A percentile compares a stretch with the other conserved stretches of the same genome.
Conservation (phyloP, 805 yeast species). For the Dipodascopsis uninucleata region DNA sequence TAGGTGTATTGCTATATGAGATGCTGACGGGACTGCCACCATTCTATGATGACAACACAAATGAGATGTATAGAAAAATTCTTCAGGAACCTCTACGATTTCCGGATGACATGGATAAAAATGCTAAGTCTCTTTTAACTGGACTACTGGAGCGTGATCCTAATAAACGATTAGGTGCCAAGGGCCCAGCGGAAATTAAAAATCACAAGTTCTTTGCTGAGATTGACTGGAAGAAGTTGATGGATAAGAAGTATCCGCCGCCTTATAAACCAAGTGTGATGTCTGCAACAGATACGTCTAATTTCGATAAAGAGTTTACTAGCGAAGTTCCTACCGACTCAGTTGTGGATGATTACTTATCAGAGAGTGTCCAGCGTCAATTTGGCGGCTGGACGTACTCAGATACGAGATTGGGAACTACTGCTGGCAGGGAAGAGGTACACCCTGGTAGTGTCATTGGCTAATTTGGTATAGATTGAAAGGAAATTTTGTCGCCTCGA, state of each 20-base stretch:
- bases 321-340: constrained; percentile 91
- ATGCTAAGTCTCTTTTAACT: constrained; percentile 75
- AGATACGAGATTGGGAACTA: constrained; percentile 30
- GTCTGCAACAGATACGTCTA: constrained; percentile 76
- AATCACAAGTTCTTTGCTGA: constrained; percentile 76
- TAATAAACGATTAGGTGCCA: constrained; percentile 63
- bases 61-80: constrained; percentile 90
- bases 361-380: constrained; percentile 94
- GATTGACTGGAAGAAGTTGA: constrained; percentile 82
- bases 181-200: constrained; percentile 82
- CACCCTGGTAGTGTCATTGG: constrained; percentile 28
- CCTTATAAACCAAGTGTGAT: constrained; percentile 89
- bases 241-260: constrained; percentile 85
- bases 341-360: constrained; percentile 78
- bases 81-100: constrained; percentile 82
- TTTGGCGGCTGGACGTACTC: constrained; percentile 98
- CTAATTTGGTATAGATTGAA: no score
- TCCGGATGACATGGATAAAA: constrained; percentile 81
- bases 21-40: constrained; percentile 98
- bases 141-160: constrained; percentile 85
- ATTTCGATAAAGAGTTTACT: constrained; percentile 89
- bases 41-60: constrained; percentile 89
- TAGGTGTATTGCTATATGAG: constrained; percentile 88
- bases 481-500: no score
- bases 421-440: constrained; percentile 20